Evolutionary conservation across 257 asterid genomes (phyloP), one percentile per base, ranked within the genome.

Genomic region (Hygrophila difformis): DNA sequence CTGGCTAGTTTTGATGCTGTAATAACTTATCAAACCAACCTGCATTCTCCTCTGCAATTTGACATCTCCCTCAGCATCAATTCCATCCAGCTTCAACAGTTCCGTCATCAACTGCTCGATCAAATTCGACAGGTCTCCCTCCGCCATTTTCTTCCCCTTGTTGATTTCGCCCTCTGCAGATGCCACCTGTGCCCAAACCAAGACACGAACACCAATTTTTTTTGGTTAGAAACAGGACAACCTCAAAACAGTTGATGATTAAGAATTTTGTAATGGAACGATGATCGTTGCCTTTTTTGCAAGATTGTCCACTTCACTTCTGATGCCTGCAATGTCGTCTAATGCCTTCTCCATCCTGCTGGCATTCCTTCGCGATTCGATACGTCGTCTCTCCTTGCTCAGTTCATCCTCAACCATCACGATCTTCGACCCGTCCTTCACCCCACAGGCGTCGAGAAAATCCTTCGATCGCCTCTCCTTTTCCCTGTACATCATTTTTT

Each of bases 271-370:
- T n/a, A n/a, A n/a, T n/a, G n/a, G n/a, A n/a, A n/a, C n/a, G n/a
- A n/a, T n/a, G n/a, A n/a, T n/a, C n/a, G n/a, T n/a, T n/a, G n/a
- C 92, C 81, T 68, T 77, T 49, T 69, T 77, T 12, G 79, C 82
- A 16, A 77, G 69, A 34, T 69, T 77, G 57, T 81, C 93, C 18
- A 81, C 75, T 57, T 77, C 84, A 18, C 62, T 18, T 62, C 78
- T 69, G 33, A 81, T 66, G 19, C 66, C 64, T 28, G 68, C 65
- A 39, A 81, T 72, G 15, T 74, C 83, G 29, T 72, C 66, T 34
- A 73, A 64, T 14, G 84, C 73, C 46, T 49, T 62, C 44, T 74
- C 87, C 78, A 73, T 68, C 31, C 62, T 69, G 31, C 10, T 33
- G 3, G 84, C 77, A 47, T 46, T 61, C 42, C 50, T 81, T 23